Evolutionary conservation across 805 yeast genomes (phyloP).

Genomic region (Kluyveromyces starmeri): DNA sequence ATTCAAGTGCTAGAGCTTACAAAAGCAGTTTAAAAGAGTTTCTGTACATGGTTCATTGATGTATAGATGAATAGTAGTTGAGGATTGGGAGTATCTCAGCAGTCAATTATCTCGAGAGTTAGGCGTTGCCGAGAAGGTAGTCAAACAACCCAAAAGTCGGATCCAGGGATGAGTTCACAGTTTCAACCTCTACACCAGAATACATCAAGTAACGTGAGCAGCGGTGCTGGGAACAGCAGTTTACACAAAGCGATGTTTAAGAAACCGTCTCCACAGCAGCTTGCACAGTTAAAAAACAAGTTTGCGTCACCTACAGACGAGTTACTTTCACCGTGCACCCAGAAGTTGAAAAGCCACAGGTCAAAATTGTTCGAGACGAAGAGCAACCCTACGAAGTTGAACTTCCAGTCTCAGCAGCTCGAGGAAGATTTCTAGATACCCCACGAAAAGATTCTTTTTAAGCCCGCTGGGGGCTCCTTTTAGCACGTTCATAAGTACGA

Average conservation of each 20-base stretch:
- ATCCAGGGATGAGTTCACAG: no score
- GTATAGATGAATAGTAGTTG: no score
- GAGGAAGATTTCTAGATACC: slow-evolving; percentile 1
- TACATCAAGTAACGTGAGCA: slow-evolving; percentile 4
- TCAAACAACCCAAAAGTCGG: no score
- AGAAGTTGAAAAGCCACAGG: slow-evolving; percentile 44
- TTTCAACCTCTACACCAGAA: slow-evolving; percentile 24
- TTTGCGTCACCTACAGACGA: slow-evolving; percentile 51
- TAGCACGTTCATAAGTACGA: no score
- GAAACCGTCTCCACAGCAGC: slow-evolving; percentile 9
- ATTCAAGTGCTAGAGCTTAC: no score
- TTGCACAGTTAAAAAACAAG: slow-evolving; percentile 13
- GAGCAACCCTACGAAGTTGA: slow-evolving; percentile 19
- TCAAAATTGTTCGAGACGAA: slow-evolving; percentile 17
- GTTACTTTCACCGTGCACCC: slow-evolving; percentile 49
- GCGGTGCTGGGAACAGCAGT: not conserved
- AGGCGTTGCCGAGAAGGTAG: no score
- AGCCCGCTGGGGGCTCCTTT: no score
- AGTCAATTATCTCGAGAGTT: no score
- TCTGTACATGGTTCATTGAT: no score
- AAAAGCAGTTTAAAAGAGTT: no score
- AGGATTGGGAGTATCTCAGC: no score
- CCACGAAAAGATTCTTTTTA: not conserved
- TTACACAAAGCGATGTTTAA: slow-evolving; percentile 22
- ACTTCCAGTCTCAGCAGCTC: slow-evolving; percentile 7